Evolutionary conservation across 163 green algal species (phyloP).

Genomic region (Scenedesmus sp.): DNA sequence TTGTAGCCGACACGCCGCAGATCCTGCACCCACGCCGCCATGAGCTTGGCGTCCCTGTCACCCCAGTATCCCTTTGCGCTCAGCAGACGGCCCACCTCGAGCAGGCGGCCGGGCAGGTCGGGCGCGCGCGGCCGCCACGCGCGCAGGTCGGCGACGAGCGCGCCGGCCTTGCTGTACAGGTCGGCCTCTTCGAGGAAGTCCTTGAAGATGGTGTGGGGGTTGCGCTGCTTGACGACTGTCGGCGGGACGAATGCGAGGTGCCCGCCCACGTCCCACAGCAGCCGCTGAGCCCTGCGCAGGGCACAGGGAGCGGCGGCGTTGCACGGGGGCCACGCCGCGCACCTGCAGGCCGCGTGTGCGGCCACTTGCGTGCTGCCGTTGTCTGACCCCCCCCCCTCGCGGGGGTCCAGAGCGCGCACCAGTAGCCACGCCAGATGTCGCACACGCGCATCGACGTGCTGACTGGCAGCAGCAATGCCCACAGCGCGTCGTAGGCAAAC

Average conservation of each 20-base stretch:
- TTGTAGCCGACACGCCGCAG: background rate
- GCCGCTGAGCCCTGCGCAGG: slow-evolving; percentile 5
- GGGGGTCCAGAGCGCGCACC: too few relatives aligned
- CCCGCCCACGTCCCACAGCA: slow-evolving; percentile 16
- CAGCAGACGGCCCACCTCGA: background rate
- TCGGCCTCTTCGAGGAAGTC: background rate
- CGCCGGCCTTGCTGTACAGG: background rate
- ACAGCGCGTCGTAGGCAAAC: background rate
- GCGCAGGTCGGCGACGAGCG: background rate
- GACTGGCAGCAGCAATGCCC: slow-evolving; percentile 1
- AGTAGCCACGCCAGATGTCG: slow-evolving; percentile 8
- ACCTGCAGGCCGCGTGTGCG: background rate
- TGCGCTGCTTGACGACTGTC: background rate
- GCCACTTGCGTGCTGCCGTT: background rate
- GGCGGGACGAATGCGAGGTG: background rate
- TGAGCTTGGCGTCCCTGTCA: background rate
- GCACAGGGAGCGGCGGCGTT: background rate
- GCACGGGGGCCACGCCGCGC: background rate
- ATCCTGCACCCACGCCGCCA: slow-evolving; percentile 1
- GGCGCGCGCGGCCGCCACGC: background rate
- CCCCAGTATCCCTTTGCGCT: background rate
- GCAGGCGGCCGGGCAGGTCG: background rate
- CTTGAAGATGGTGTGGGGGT: background rate
- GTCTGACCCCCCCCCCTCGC: background rate
- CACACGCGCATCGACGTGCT: background rate